Evolutionary conservation across 2,329 filamentous ascomycete genomes (phyloP).

Genomic region (Clarireedia monteithiana): DNA sequence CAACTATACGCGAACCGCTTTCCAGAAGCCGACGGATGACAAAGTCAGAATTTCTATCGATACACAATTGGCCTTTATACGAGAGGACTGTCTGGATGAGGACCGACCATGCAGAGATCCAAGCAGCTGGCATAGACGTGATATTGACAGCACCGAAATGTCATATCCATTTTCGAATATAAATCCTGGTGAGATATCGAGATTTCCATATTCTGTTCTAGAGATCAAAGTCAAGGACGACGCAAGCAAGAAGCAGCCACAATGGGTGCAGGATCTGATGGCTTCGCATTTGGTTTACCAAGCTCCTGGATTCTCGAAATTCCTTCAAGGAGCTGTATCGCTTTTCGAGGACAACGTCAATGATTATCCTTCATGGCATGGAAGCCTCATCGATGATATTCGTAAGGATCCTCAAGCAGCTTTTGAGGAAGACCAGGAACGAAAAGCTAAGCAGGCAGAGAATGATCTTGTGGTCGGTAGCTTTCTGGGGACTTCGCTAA

Average conservation of each 20-base stretch:
- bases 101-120: conserved; percentile 86
- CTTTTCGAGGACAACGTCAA: conserved; percentile 97
- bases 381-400: conserved; percentile 87
- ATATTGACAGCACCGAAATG: conserved; percentile 79
- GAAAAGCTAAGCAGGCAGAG: conserved; percentile 70
- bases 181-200: conserved; percentile 82
- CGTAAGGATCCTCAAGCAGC: conserved; percentile 84
- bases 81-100: conserved; percentile 66
- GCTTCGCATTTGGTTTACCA: conserved; percentile 86
- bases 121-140: conserved; percentile 80
- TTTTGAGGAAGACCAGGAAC: conserved; percentile 85
- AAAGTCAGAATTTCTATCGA: conserved; percentile 89
- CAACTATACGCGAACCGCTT: conserved; percentile 90
- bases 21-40: conserved; percentile 91
- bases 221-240: conserved; percentile 83
- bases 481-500: conserved; percentile 51
- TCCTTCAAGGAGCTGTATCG: conserved; percentile 84
- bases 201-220: conserved; percentile 83
- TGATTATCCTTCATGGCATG: conserved; percentile 91
- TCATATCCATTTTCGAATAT: conserved; percentile 81
- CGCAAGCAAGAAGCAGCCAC: conserved; percentile 57
- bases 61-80: conserved; percentile 83
- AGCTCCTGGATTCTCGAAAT: conserved; percentile 89
- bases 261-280: conserved; percentile 90
- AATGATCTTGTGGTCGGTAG: conserved; percentile 87